Evolutionary conservation across 352 stramenopile species (phyloP).

Genomic region (Globisporangium uncinulatum): DNA sequence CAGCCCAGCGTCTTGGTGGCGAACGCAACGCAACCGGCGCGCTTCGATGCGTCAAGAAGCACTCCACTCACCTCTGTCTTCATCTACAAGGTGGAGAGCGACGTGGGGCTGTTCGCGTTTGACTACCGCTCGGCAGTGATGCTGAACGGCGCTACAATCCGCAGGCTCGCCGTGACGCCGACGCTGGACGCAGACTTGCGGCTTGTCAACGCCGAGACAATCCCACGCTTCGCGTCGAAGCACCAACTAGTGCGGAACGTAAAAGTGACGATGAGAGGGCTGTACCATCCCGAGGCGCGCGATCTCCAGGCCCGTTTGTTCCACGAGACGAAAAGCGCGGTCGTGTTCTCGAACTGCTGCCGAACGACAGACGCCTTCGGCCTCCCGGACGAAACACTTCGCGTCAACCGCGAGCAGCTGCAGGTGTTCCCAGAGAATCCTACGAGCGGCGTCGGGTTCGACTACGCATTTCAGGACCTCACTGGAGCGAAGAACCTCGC

Average conservation of each 20-base stretch:
- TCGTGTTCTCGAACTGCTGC: constrained; percentile 46
- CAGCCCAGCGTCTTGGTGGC: constrained; percentile 35
- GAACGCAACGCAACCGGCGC: constrained; percentile 26
- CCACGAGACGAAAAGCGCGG: constrained; percentile 33
- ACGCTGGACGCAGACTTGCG: constrained; percentile 35
- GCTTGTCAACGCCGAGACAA: constrained; percentile 26
- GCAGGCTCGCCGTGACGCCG: constrained; percentile 23
- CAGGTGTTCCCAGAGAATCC: constrained; percentile 33
- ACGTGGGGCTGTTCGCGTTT: constrained; percentile 38
- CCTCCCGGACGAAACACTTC: constrained; percentile 24
- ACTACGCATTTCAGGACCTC: constrained; percentile 69
- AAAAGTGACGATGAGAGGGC: constrained; percentile 38
- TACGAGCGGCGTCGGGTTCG: constrained; percentile 58
- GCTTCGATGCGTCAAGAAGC: constrained; percentile 38
- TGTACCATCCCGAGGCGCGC: constrained; percentile 62
- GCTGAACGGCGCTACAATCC: constrained; percentile 53
- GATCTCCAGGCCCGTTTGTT: constrained; percentile 48
- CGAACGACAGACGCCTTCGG: constrained; percentile 33
- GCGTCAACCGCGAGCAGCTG: constrained; percentile 43
- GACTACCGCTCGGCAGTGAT: constrained; percentile 27
- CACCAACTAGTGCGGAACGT: constrained; percentile 52
- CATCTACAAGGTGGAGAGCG: constrained; percentile 29
- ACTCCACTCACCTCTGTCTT: constrained; percentile 37
- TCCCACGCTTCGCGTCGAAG: constrained; percentile 41
- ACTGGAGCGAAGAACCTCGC: constrained; percentile 42